These are phyloP conservation scores for Stephanodiscus triporus DNA, from an alignment of 108 stramenopile species.

Conservation along the genomic window DNA sequence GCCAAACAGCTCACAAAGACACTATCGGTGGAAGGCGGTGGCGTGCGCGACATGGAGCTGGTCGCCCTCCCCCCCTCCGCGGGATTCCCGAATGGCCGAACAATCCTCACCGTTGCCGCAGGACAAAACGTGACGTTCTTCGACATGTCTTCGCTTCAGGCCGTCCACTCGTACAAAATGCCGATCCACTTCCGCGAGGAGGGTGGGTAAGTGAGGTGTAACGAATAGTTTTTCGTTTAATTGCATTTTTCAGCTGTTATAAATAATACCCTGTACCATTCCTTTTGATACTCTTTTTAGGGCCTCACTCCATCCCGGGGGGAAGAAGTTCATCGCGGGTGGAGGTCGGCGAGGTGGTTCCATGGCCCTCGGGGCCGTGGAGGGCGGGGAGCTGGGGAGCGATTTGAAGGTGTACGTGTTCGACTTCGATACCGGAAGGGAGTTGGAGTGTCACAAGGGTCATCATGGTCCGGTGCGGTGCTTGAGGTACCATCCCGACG, in stretches of 20 bases:
- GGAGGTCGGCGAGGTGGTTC: slow-evolving; percentile 46
- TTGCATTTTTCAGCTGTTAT: too few species aligned
- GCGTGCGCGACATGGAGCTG: slow-evolving; percentile 91
- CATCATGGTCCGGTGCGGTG: slow-evolving; percentile 99
- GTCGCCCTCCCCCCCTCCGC: slow-evolving; percentile 33
- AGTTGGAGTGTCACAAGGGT: slow-evolving; percentile 94
- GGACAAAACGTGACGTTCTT: slow-evolving; percentile 89
- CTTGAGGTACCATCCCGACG: slow-evolving; percentile 92
- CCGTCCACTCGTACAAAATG: slow-evolving; percentile 65
- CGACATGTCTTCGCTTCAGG: slow-evolving; percentile 50
- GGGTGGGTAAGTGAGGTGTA: slow-evolving; percentile 62
- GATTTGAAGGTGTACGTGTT: slow-evolving; percentile 97
- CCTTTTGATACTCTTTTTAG: slow-evolving; percentile 15
- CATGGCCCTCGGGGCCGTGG: slow-evolving; percentile 15
- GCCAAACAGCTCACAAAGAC: slow-evolving; percentile 40
- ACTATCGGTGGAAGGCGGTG: slow-evolving; percentile 61
- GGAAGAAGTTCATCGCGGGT: slow-evolving; percentile 90
- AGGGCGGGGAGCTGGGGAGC: slow-evolving; percentile 31
- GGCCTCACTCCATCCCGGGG: slow-evolving; percentile 82
- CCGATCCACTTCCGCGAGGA: slow-evolving; percentile 96
- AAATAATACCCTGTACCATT: too few species aligned
- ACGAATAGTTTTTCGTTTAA: too few species aligned
- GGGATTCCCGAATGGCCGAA: slow-evolving; percentile 8
- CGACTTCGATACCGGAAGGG: slow-evolving; percentile 88
- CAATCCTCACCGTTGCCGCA: slow-evolving; percentile 85